Evolutionary conservation across 768 basidiomycete species (phyloP).

Genomic region (Rhodotorula toruloides): DNA sequence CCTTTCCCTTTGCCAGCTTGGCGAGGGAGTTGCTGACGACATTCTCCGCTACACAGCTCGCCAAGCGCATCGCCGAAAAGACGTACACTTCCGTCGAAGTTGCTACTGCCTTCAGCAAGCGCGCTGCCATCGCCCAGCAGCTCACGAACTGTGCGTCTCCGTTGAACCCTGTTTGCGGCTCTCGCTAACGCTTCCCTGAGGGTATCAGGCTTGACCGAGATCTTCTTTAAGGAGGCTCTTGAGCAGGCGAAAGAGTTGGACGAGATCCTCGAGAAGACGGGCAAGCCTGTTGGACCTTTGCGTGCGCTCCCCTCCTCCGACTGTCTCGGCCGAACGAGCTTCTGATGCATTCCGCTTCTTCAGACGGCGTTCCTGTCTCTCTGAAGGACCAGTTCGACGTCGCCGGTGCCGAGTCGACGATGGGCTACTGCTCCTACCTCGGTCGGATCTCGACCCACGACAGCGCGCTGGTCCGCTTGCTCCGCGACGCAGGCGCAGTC

Average conservation of each 20-base stretch:
- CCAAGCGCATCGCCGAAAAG: conserved; percentile 34
- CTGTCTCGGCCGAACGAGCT: no score
- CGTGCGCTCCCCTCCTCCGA: conserved; percentile 1
- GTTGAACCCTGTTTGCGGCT: not conserved
- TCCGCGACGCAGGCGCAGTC: conserved; percentile 22
- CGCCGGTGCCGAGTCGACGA: conserved; percentile 35
- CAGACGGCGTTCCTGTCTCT: conserved; percentile 41
- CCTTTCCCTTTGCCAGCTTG: not conserved
- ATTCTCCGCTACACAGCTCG: not conserved
- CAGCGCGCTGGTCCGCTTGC: conserved; percentile 20
- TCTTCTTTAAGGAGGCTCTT: conserved; percentile 69
- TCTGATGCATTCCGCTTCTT: not conserved
- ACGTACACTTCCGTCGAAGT: conserved; percentile 64
- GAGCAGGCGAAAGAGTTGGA: conserved; percentile 63
- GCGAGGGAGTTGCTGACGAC: no score
- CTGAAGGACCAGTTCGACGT: conserved; percentile 47
- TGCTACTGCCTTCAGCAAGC: conserved; percentile 67
- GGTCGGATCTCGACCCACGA: conserved; percentile 22
- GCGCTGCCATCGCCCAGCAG: conserved; percentile 74
- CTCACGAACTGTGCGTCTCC: conserved; percentile 52
- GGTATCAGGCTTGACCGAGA: conserved; percentile 64
- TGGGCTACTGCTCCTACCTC: conserved; percentile 36
- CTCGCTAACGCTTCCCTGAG: not conserved
- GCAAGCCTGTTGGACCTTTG: conserved; percentile 59
- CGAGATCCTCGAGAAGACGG: conserved; percentile 58